Conservation (phyloP, 257 asterid species). For the Solanum sitiens region DNA sequence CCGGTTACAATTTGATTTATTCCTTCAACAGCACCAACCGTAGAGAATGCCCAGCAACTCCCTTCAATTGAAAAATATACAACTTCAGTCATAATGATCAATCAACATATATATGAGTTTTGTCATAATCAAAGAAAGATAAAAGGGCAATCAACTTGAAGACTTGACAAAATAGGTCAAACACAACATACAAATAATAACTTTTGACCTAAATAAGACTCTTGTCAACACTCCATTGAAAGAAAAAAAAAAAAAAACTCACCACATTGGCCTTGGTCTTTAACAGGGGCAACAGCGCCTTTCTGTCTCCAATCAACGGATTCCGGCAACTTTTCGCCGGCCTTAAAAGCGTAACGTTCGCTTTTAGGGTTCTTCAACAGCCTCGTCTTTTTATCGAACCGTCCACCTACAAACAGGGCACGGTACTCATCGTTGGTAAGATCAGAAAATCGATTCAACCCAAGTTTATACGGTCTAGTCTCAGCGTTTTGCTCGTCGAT, state of each 20-base stretch:
- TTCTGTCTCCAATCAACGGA: slow-evolving; percentile 79
- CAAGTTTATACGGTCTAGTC: slow-evolving; percentile 42
- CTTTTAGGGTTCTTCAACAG: slow-evolving; percentile 12
- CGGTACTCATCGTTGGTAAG: slow-evolving; percentile 74
- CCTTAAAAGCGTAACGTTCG: slow-evolving; percentile 42
- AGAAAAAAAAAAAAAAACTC: background rate
- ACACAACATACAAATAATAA: background rate
- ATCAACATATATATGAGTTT: background rate
- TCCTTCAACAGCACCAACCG: slow-evolving; percentile 82
- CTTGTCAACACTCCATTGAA: background rate
- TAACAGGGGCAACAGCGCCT: slow-evolving; percentile 78
- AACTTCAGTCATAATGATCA: background rate
- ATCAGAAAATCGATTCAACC: slow-evolving; percentile 74
- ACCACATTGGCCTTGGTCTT: slow-evolving; percentile 96
- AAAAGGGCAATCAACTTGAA: background rate
- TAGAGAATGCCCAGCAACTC: slow-evolving; percentile 98
- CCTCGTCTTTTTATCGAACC: slow-evolving; percentile 25
- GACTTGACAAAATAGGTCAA: background rate
- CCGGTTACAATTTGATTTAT: slow-evolving; percentile 71
- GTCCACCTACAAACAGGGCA: slow-evolving; percentile 37
- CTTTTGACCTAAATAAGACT: background rate
- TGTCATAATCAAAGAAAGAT: background rate
- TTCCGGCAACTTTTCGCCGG: slow-evolving; percentile 53
- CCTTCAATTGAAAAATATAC: slow-evolving; percentile 28
- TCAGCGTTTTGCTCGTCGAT: slow-evolving; percentile 45